Base-by-base conservation (phyloP, 1,284 basidiomycete species). In the Tremellales sp. region DNA sequence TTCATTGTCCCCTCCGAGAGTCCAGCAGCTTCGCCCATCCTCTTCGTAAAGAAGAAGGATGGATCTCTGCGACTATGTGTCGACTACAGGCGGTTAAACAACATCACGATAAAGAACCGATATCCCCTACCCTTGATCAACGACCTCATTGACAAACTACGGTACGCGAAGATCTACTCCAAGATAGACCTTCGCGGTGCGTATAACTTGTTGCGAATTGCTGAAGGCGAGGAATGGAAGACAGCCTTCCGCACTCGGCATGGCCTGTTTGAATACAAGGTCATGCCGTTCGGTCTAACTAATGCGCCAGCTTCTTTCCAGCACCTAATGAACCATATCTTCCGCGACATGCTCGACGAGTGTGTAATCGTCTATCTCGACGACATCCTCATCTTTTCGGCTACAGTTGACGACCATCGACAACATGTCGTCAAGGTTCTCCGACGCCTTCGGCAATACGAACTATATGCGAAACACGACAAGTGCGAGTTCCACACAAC, bases 31-130 rank as follows among this genome's bases (percentile, higher is more conserved):
- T 56, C 76, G 0, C 75, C 75, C 0, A 57, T 79, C 31, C 65
- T 80, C 1, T 79, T 79, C 46, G 68, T 76, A 22, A 65, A 67
- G 37, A 78, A 78, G 56, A 78, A 78, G 54, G 71, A 74, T 49
- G 72, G 76, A 5, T 44, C 51, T 0, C 53, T 74, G 0, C 55
- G 71, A 0, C 64, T 76, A 0, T 75, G 74, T 43, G 65, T 77
- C 1, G 74, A 80, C 50, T 80, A 76, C 54, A 56, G 71, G 0
- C 63, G 65, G 8, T 63, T 79, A 21, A 80, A 79, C 50, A 31
- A 45, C 0, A 48, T 66, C 12, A 77, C 71, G 0, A 51, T 67
- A n/a, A 60, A 58, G 45, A 54, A 62, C 19, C 36, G 51, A 4
- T 55, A 60, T 39, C 53, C 56, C 2, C 42, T 68, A 1, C 54